Base-by-base conservation (phyloP, 371 early-diverging fungal genomes). In the Mucor irregularis region DNA sequence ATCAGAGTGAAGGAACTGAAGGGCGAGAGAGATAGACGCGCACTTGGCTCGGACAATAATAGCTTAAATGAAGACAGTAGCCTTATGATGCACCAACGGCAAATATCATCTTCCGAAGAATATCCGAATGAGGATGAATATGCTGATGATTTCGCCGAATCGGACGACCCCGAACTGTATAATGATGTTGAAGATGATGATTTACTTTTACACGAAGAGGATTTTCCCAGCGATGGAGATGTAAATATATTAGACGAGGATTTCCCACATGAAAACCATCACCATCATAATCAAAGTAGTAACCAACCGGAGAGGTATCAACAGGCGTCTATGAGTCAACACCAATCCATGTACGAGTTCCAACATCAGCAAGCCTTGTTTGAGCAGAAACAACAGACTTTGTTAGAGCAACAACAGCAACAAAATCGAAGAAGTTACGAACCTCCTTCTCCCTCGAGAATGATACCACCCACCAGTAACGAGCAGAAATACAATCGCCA, bases 1-100 rank as follows among this genome's bases (percentile, higher is more conserved):
- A n/a, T n/a, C n/a, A 91, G 94, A 56, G 95, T 95, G 26, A 95
- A 95, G 66, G 94, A 92, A 37, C 71, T 96, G 49, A 93, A 93
- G 63, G 89, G 90, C 0, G 87, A 78, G 35, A 66, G 77, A 21
- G 74, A 78, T 26, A 53, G 58, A 40, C 43, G 54, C 42, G 55
- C 47, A 13, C 52, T 48, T 22, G 51, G 45, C 33, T 13, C 40
- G 4, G 45, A 33, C 17, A 50, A 21, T 37, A 58, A n/a, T 17
- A 31, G 38, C 33, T 5, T 47, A 4, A 49, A 46, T 49, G 48
- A 54, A 42, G 43, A 21, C 11, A 54, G 49, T 17, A n/a, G n/a
- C n/a, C n/a, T n/a, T n/a, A 4, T 37, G 9, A 48, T 37, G 13
- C 51, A 49, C 43, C 54, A 47, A 29, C 54, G 54, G 19, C 64